Evolutionary conservation across 2,329 filamentous ascomycete genomes (phyloP).

Genomic region (Ophiocordyceps australis): DNA sequence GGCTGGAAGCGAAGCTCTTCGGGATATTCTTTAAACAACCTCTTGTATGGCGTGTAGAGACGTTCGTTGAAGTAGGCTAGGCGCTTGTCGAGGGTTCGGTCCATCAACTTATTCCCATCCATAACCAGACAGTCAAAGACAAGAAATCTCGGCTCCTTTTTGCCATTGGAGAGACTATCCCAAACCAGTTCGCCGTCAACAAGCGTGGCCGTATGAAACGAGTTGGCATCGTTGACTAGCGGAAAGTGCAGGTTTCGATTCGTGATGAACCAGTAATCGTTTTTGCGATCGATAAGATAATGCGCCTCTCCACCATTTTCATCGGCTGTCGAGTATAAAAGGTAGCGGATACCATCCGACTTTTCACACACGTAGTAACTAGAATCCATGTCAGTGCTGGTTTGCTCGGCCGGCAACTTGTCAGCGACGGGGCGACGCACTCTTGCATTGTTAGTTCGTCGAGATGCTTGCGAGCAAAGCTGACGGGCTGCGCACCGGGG

Average conservation of each 20-base stretch:
- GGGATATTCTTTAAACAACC: slow-evolving; percentile 45
- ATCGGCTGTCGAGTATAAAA: slow-evolving; percentile 72
- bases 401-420: no score
- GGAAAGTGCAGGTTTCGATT: slow-evolving; percentile 63
- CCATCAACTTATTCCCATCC: slow-evolving; percentile 58
- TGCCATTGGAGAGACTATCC: slow-evolving; percentile 53
- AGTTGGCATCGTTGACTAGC: slow-evolving; percentile 39
- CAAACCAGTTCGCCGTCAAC: slow-evolving; percentile 89
- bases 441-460: slow-evolving; percentile 67
- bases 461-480: slow-evolving; percentile 68
- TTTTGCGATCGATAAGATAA: slow-evolving; percentile 93
- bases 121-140: slow-evolving; percentile 88
- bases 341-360: slow-evolving; percentile 85
- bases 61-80: slow-evolving; percentile 70
- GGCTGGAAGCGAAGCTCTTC: slow-evolving; percentile 51
- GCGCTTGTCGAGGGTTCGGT: slow-evolving; percentile 71
- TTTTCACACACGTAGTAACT: slow-evolving; percentile 97
- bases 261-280: slow-evolving; percentile 82
- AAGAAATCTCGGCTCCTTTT: slow-evolving; percentile 58
- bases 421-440: slow-evolving; percentile 20
- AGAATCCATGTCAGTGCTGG: neutral
- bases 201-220: slow-evolving; percentile 65
- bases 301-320: slow-evolving; percentile 47
- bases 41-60: slow-evolving; percentile 53
- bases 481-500: slow-evolving; percentile 86